A percentile compares a stretch with the other conserved stretches of the same genome.
Evolutionary conservation across 345 rosid genomes (phyloP).

Genomic region (Camelina sativa): DNA sequence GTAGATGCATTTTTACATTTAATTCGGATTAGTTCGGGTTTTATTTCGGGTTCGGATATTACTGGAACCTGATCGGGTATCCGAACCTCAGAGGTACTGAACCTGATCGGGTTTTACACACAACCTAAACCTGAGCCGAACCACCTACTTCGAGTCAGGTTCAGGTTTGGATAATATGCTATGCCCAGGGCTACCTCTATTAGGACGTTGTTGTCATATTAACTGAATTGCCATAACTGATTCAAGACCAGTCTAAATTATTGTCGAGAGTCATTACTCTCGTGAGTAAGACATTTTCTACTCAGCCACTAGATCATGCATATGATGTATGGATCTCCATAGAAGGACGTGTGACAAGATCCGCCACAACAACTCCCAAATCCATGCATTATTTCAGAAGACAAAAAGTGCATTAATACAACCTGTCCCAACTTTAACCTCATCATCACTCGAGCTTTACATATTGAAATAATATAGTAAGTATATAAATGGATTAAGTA

Average conservation of each 20-base stretch:
- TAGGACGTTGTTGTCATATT: slow-evolving; percentile 11
- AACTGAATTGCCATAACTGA: slow-evolving; percentile 14
- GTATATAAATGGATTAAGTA: neutral
- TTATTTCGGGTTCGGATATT: too few species aligned
- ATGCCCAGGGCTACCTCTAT: too few species aligned
- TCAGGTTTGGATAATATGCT: too few species aligned
- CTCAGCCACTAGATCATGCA: slow-evolving; percentile 27
- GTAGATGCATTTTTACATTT: too few species aligned
- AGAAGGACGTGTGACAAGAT: slow-evolving; percentile 41
- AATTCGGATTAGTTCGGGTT: too few species aligned
- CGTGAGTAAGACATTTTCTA: slow-evolving; percentile 26
- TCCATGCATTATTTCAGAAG: slow-evolving; percentile 32
- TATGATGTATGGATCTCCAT: slow-evolving; percentile 38
- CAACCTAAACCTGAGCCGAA: too few species aligned
- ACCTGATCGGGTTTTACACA: too few species aligned
- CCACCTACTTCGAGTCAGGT: too few species aligned
- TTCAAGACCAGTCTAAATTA: neutral
- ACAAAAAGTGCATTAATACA: slow-evolving; percentile 33
- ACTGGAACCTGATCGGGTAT: too few species aligned
- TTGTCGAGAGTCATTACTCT: neutral
- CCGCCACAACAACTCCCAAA: slow-evolving; percentile 35
- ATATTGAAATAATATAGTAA: neutral
- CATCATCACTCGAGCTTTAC: slow-evolving; percentile 16
- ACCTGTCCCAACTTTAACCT: slow-evolving; percentile 32
- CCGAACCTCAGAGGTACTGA: too few species aligned